phyloP scores from a whole-genome alignment of 2,329 filamentous ascomycete genomes.

The Ascochyta koolunga region DNA sequence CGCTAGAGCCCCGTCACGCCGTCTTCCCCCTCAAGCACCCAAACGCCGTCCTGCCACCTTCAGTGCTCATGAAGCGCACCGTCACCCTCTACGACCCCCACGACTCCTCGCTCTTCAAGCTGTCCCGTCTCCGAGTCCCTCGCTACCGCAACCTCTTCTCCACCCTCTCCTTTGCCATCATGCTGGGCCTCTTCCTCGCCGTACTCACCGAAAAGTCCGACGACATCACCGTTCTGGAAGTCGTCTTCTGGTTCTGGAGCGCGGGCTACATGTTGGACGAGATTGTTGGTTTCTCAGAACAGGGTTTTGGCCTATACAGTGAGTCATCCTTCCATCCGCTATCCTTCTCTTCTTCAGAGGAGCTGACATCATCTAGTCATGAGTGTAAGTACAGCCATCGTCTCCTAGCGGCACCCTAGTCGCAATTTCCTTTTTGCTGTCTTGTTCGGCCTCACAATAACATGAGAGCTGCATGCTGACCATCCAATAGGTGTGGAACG shows the following conservation, averaged over 20 bases:
- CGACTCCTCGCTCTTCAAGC: constrained; percentile 88
- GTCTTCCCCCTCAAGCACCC: constrained; percentile 31
- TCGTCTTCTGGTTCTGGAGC: constrained; percentile 98
- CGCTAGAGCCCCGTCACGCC: constrained; percentile 38
- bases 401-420: too few relatives aligned
- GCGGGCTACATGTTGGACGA: constrained; percentile 97
- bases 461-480: too few relatives aligned
- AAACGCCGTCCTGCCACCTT: constrained; percentile 31
- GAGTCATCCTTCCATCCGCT: background rate
- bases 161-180: constrained; percentile 81
- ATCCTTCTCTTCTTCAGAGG: background rate
- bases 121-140: constrained; percentile 87
- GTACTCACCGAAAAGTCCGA: constrained; percentile 78
- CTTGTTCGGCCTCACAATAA: too few relatives aligned
- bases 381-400: constrained; percentile 81
- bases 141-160: constrained; percentile 91
- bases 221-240: constrained; percentile 81
- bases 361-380: constrained; percentile 59
- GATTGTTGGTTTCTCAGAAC: constrained; percentile 93
- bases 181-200: constrained; percentile 84
- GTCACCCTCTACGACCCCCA: constrained; percentile 89
- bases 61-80: constrained; percentile 66
- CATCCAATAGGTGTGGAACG: constrained; percentile 82
- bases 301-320: constrained; percentile 89
- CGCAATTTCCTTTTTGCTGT: too few relatives aligned